These are phyloP conservation scores for Phytophthora foliorum DNA, from an alignment of 352 stramenopile species.

Conservation along the genomic window DNA sequence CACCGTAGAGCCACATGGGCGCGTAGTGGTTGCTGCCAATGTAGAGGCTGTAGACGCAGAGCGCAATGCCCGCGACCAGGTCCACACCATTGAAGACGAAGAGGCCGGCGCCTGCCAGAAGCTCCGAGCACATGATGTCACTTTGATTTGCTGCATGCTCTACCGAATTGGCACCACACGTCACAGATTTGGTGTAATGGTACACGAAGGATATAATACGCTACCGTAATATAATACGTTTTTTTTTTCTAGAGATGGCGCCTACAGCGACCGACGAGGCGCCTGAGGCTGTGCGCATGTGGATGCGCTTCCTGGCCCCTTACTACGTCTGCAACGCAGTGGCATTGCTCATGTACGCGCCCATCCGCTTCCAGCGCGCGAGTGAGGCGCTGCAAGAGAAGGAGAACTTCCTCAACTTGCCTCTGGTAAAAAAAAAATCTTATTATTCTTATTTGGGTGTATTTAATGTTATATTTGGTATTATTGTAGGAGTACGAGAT, in stretches of 20 bases:
- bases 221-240: too few species aligned
- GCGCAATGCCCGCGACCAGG: slow-evolving; percentile 64
- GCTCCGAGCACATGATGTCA: slow-evolving; percentile 49
- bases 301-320: slow-evolving; percentile 67
- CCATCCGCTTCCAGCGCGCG: slow-evolving; percentile 51
- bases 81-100: slow-evolving; percentile 87
- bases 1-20: slow-evolving; percentile 76
- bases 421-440: slow-evolving; percentile 41
- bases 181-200: not conserved
- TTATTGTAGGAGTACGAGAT: slow-evolving; percentile 72
- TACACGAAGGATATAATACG: too few species aligned
- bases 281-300: slow-evolving; percentile 25
- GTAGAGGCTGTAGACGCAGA: slow-evolving; percentile 74
- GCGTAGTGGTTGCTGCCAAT: slow-evolving; percentile 75
- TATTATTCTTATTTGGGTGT: slow-evolving; percentile 17
- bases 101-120: slow-evolving; percentile 62
- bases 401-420: slow-evolving; percentile 74
- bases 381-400: slow-evolving; percentile 55
- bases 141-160: slow-evolving; percentile 16
- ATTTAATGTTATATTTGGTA: not conserved
- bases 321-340: slow-evolving; percentile 78
- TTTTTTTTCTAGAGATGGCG: too few species aligned
- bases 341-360: slow-evolving; percentile 64
- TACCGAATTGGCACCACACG: not conserved
- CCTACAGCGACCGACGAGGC: too few species aligned